Evolutionary conservation across 2,329 filamentous ascomycete species (phyloP), one percentile per base, ranked within the genome.

Genomic region (Epichloe coenophiala): DNA sequence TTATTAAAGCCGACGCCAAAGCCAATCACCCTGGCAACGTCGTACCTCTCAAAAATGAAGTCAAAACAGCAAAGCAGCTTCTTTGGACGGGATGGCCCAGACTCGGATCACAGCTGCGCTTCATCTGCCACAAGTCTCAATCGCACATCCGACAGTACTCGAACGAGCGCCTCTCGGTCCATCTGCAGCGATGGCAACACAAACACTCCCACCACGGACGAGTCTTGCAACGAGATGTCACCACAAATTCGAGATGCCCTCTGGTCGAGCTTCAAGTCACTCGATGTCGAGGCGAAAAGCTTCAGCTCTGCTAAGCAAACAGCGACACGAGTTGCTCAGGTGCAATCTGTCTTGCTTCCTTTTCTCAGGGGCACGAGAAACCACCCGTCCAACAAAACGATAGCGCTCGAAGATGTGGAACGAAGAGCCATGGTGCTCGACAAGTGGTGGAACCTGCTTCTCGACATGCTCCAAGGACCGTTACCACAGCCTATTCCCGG

Each of bases 381-480:
- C 36, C 83, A 91, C 60, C 69, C 78, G 1, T 88, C 86, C 8
- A 84, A 80, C 58, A 69, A 67, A 53, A 63, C 63, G 15, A 71
- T 95, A 44, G 72, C 78, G n/a, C 75, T 87, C 2, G 88, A 95
- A 68, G 88, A 95, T 62, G 68, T 95, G 43, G 89, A 96, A 60
- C 78, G 85, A 37, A 78, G 90, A 53, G 78, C 85, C 2, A 81
- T 81, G 43, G 87, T 94, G 45, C 69, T 95, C 52, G 88, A 93
- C 63, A 90, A 87, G 62, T 96, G 90, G 90, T 96, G 90, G 90
- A 83, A 76, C 42, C 83, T 80, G 1, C 71, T 95, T 39, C 69
- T 95, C 51, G 88, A 93, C 53, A 81, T 95, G 72, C 76, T 95
- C 23, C 83, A 89, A 56, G 85, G 84, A 35, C 77, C 78, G 5